These are phyloP conservation scores for Mucor saturninus DNA, from an alignment of 371 early-diverging fungal species.

Conservation along the genomic window DNA sequence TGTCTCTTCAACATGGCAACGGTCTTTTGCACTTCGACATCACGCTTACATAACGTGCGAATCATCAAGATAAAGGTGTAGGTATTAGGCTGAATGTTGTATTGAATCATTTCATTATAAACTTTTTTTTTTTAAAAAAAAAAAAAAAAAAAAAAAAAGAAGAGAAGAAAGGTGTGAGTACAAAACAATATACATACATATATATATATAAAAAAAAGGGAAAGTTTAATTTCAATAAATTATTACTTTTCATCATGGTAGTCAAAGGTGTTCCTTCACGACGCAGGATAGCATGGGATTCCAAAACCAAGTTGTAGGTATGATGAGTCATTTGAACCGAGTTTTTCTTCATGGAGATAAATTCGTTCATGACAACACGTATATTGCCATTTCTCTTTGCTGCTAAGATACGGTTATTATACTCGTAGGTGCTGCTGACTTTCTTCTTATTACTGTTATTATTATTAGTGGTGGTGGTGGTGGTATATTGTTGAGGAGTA, in stretches of 20 bases:
- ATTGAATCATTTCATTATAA: slow-evolving; percentile 49
- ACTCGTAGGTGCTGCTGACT: slow-evolving; percentile 17
- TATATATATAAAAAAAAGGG: not conserved
- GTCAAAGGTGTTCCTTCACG: slow-evolving; percentile 46
- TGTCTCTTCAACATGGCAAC: slow-evolving; percentile 45
- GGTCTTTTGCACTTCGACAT: slow-evolving; percentile 54
- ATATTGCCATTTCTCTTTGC: slow-evolving; percentile 44
- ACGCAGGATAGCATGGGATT: slow-evolving; percentile 45
- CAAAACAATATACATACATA: not conserved
- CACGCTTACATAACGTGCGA: slow-evolving; percentile 48
- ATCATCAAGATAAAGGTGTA: slow-evolving; percentile 46
- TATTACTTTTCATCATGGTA: slow-evolving; percentile 42
- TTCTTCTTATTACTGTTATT: slow-evolving; percentile 1
- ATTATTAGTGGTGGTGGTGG: no score
- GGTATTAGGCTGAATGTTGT: slow-evolving; percentile 37
- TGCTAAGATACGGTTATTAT: slow-evolving; percentile 37
- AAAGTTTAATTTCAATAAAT: not conserved
- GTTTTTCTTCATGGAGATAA: slow-evolving; percentile 36
- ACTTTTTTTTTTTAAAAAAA: slow-evolving; percentile 19
- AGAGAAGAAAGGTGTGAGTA: not conserved
- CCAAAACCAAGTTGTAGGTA: slow-evolving; percentile 53
- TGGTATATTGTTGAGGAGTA: not conserved
- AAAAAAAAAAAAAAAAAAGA: not conserved
- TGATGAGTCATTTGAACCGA: slow-evolving; percentile 39
- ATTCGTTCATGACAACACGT: slow-evolving; percentile 42